Evolutionary conservation across 108 stramenopile species (phyloP).

Genomic region (Pseudonitzschia pungens): DNA sequence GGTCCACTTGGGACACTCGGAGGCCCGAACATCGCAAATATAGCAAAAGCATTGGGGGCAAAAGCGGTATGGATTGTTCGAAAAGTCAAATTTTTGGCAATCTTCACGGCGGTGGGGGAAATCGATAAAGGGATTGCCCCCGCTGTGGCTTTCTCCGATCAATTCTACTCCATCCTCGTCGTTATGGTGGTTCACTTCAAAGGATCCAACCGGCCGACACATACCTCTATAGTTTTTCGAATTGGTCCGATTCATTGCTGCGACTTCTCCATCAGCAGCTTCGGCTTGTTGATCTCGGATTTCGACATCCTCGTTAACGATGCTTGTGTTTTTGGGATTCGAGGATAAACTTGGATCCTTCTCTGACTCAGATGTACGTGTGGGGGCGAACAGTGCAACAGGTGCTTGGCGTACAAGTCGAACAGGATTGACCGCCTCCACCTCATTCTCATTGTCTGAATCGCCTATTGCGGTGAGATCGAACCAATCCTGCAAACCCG

Average conservation of each 20-base stretch:
- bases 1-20: neutral
- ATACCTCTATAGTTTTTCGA: neutral
- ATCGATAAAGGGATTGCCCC: neutral
- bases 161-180: neutral
- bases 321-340: neutral
- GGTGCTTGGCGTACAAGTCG: neutral
- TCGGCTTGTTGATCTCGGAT: neutral
- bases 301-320: neutral
- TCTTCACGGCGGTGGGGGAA: constrained; percentile 3
- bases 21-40: constrained; percentile 1
- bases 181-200: neutral
- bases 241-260: no score
- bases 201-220: neutral
- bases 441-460: neutral
- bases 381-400: neutral
- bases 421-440: neutral
- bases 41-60: neutral
- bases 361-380: neutral
- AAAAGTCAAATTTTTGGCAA: neutral
- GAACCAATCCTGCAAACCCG: neutral
- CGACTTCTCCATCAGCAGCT: neutral
- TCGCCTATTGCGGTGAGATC: neutral
- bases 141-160: neutral
- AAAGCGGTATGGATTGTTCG: neutral
- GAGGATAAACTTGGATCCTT: neutral